These are phyloP conservation scores for Nitzschia inconspicua DNA, from an alignment of 108 stramenopile species.

Conservation along the genomic window DNA sequence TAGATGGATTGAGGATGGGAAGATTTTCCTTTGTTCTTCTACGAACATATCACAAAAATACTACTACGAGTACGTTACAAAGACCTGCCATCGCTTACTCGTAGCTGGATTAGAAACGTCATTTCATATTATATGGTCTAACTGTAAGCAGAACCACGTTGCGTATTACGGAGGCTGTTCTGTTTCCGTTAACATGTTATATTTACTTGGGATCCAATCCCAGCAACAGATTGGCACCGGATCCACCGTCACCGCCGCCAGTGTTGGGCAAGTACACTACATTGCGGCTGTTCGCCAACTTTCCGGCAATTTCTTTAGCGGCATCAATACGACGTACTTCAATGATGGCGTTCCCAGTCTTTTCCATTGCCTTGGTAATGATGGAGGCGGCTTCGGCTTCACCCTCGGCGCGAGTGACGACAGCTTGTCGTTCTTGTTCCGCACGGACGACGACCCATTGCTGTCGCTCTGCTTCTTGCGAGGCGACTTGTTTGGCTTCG, in stretches of 20 bases:
- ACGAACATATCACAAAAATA: no score
- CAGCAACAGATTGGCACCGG: slow-evolving; percentile 43
- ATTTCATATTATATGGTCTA: no score
- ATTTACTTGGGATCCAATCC: slow-evolving; percentile 48
- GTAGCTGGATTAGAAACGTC: no score
- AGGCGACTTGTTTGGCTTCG: slow-evolving; percentile 99
- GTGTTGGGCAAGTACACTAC: slow-evolving; percentile 95
- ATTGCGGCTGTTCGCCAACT: slow-evolving; percentile 89
- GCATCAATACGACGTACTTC: slow-evolving; percentile 99
- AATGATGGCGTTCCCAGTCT: slow-evolving; percentile 95
- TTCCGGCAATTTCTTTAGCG: slow-evolving; percentile 97
- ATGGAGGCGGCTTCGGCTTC: slow-evolving; percentile 97
- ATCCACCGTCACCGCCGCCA: slow-evolving; percentile 37
- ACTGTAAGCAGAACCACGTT: no score
- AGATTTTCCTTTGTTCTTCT: no score
- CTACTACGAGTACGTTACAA: no score
- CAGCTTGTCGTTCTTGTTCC: slow-evolving; percentile 97
- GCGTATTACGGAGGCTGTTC: no score
- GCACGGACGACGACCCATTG: slow-evolving; percentile 94
- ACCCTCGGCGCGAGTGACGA: slow-evolving; percentile 98
- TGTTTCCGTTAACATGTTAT: no score
- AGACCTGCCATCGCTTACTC: no score
- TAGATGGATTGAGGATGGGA: no score
- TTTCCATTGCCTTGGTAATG: slow-evolving; percentile 96
- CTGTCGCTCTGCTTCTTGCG: slow-evolving; percentile 98